These are phyloP conservation scores for Stemphylium beticola DNA, from an alignment of 2,329 filamentous ascomycete genomes.

Conservation along the genomic window DNA sequence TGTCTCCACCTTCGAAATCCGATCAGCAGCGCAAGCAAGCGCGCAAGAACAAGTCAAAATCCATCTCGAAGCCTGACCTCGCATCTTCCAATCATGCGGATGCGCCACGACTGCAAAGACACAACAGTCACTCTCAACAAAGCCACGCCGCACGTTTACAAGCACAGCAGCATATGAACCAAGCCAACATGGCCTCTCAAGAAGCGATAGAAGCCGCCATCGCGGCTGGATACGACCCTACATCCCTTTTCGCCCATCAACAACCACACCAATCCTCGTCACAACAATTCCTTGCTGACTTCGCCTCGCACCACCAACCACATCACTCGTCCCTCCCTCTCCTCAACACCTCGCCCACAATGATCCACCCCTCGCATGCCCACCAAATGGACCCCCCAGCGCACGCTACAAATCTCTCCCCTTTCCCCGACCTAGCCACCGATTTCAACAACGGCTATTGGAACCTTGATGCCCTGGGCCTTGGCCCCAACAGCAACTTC, in stretches of 20 bases:
- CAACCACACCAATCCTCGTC: constrained; percentile 31
- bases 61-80: constrained; percentile 38
- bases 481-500: constrained; percentile 33
- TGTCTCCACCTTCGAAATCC: constrained; percentile 66
- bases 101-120: constrained; percentile 27
- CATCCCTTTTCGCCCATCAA: constrained; percentile 34
- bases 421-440: constrained; percentile 41
- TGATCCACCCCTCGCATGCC: constrained; percentile 37
- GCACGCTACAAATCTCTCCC: constrained; percentile 21
- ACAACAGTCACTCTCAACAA: constrained; percentile 29
- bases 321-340: constrained; percentile 48
- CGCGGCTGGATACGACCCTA: constrained; percentile 37
- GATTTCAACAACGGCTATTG: constrained; percentile 44
- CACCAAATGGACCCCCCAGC: constrained; percentile 34
- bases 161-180: constrained; percentile 39
- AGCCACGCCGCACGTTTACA: constrained; percentile 34
- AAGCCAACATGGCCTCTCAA: constrained; percentile 40
- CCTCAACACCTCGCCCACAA: constrained; percentile 40
- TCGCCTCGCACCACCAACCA: constrained; percentile 45
- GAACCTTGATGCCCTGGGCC: constrained; percentile 42
- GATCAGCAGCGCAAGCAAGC: constrained; percentile 57
- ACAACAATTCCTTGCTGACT: constrained; percentile 55
- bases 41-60: constrained; percentile 53
- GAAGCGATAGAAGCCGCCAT: constrained; percentile 36
- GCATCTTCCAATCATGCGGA: constrained; percentile 34